These are phyloP conservation scores for Microbotryomycetes sp. DNA, from an alignment of 1,284 basidiomycete species.

Conservation along the genomic window DNA sequence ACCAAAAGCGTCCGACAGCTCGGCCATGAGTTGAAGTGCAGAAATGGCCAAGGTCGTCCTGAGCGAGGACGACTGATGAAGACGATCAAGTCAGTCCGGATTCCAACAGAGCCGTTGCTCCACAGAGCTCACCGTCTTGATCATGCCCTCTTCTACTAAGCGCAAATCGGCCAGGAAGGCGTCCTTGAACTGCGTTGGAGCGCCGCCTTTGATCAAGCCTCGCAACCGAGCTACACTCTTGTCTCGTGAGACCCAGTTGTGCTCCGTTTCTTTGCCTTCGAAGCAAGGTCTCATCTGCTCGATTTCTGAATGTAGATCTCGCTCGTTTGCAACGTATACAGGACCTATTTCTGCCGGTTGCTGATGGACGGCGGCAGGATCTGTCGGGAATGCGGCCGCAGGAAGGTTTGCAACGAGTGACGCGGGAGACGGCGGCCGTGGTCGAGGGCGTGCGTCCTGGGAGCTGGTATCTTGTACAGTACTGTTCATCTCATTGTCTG, in stretches of 20 bases:
- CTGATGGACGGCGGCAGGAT: constrained; percentile 15
- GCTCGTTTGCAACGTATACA: constrained; percentile 66
- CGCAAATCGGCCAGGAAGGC: constrained; percentile 68
- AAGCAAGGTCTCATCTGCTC: constrained; percentile 67
- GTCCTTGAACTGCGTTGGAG: constrained; percentile 63
- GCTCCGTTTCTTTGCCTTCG: constrained; percentile 92
- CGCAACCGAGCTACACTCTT: constrained; percentile 68
- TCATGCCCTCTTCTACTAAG: constrained; percentile 67
- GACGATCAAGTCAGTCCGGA: background rate
- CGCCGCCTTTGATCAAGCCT: constrained; percentile 76
- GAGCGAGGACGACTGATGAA: constrained; percentile 65
- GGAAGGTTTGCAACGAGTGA: constrained; percentile 9
- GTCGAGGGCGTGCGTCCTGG: background rate
- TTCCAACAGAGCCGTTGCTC: background rate
- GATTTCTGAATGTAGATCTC: constrained; percentile 82
- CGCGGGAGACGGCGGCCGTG: background rate
- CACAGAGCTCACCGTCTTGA: constrained; percentile 66
- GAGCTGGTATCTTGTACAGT: background rate
- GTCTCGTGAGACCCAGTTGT: constrained; percentile 88
- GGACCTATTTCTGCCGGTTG: constrained; percentile 14
- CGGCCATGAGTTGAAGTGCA: constrained; percentile 68
- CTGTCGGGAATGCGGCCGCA: constrained; percentile 19
- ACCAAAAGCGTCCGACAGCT: constrained; percentile 66
- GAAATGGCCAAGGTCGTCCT: constrained; percentile 83
- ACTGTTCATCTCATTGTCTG: background rate